Evolutionary conservation across 805 yeast species (phyloP).

Genomic region (Kuraishia cidri): DNA sequence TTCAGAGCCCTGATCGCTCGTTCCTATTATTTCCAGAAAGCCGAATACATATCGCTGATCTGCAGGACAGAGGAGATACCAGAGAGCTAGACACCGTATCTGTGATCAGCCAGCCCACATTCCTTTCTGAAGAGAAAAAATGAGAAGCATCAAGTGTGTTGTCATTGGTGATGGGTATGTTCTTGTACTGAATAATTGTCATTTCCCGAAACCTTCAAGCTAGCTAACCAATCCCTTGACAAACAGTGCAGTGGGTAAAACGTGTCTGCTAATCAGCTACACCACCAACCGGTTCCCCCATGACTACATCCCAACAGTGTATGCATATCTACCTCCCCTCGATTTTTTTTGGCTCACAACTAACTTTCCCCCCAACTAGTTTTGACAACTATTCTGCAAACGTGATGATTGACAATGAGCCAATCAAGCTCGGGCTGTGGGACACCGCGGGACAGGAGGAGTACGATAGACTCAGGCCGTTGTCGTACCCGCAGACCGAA

Average conservation of each 20-base stretch:
- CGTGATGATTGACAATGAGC: conserved; percentile 74
- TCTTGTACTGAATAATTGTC: neutral
- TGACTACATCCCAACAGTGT: conserved; percentile 88
- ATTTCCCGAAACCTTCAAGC: no score
- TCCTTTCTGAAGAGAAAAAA: conserved; percentile 18
- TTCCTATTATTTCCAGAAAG: no score
- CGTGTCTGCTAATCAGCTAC: conserved; percentile 79
- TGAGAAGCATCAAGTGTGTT: conserved; percentile 88
- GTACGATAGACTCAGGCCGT: conserved; percentile 81
- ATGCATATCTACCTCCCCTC: neutral
- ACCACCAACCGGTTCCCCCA: conserved; percentile 91
- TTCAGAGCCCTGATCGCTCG: no score
- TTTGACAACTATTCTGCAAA: conserved; percentile 88
- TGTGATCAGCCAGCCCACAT: no score
- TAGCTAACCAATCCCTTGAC: neutral
- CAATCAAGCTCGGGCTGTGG: conserved; percentile 83
- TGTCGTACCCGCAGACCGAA: conserved; percentile 89
- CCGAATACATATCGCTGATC: no score
- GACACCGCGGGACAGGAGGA: conserved; percentile 96
- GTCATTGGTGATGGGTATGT: conserved; percentile 84
- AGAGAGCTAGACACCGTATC: no score
- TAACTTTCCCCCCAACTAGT: conserved; percentile 7
- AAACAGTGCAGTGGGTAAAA: conserved; percentile 89
- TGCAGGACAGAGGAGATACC: no score
- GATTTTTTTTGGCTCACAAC: neutral